Evolutionary conservation across 768 basidiomycete genomes (phyloP), one percentile per base, ranked within the genome.

Genomic region (Cystobasidium ongulense): DNA sequence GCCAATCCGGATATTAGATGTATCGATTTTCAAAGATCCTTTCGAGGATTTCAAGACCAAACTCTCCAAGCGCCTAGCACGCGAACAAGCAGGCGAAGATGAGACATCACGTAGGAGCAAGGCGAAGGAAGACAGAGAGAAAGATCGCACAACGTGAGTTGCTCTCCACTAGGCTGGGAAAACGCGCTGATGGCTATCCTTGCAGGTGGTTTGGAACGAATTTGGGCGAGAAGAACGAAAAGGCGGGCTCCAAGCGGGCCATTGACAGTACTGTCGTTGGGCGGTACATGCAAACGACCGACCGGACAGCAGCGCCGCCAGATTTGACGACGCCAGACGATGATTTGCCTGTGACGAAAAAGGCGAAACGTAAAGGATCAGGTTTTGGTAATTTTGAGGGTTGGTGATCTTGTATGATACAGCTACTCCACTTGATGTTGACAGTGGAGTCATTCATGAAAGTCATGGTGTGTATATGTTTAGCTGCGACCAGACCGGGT

Each of bases 371-470:
- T 82, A 86, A 89, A 77, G 88, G 86, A 76, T 80, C 88, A 43
- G 94, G 93, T 0, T 97, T 98, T 81, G 93, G 94, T n/a, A 84
- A 92, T 79, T 94, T 94, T 72, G 87, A 88, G 29, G 87, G 86
- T 38, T 93, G 91, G 90, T 93, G 82, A 75, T 17, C 15, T 31
- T 17, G 57, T 18, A 39, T 33, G 31, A n/a, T n/a, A n/a, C n/a
- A n/a, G n/a, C n/a, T n/a, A n/a, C n/a, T n/a, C n/a, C n/a, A n/a
- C n/a, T n/a, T n/a, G n/a, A n/a, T n/a, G n/a, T n/a, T n/a, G n/a
- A n/a, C n/a, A n/a, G n/a, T n/a, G n/a, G n/a, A n/a, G n/a, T n/a
- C n/a, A n/a, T n/a, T n/a, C n/a, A n/a, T n/a, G n/a, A n/a, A n/a
- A n/a, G n/a, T n/a, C n/a, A n/a, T n/a, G n/a, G n/a, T n/a, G n/a